These are phyloP conservation scores for Hibiscus tridactylites DNA, from an alignment of 345 rosid genomes.

Conservation along the genomic window DNA sequence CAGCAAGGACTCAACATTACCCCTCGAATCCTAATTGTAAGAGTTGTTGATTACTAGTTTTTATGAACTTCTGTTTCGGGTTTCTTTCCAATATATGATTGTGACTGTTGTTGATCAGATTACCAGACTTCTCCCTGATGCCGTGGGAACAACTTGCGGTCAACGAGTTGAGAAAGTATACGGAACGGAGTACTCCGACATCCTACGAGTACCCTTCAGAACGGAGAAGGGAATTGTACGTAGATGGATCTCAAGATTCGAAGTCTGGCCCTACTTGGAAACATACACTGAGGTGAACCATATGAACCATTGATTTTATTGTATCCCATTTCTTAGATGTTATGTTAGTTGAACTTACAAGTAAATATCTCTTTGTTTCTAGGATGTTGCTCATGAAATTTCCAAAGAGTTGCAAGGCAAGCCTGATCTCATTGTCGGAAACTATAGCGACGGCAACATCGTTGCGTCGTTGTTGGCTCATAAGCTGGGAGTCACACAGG, in stretches of 20 bases:
- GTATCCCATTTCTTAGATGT: not conserved
- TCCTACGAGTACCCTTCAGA: constrained; percentile 84
- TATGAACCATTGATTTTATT: constrained; percentile 13
- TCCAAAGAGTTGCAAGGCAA: constrained; percentile 76
- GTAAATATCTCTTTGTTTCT: constrained; percentile 4
- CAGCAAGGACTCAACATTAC: constrained; percentile 81
- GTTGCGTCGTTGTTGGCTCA: constrained; percentile 87
- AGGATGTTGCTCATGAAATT: constrained; percentile 81
- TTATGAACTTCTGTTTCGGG: not conserved
- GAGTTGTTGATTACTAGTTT: constrained; percentile 10
- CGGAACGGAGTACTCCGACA: constrained; percentile 68
- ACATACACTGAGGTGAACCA: constrained; percentile 65
- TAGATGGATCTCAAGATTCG: constrained; percentile 86
- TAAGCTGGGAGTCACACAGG: constrained; percentile 90
- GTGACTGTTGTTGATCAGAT: constrained; percentile 33
- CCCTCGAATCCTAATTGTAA: constrained; percentile 79
- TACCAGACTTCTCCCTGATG: constrained; percentile 84
- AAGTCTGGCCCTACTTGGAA: constrained; percentile 96
- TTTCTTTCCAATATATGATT: not conserved
- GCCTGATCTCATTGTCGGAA: constrained; percentile 91
- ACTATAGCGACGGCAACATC: constrained; percentile 92
- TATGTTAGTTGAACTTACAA: not conserved
- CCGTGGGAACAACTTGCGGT: constrained; percentile 83
- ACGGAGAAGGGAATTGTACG: constrained; percentile 74
- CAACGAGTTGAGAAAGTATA: constrained; percentile 82